Evolutionary conservation across 352 stramenopile species (phyloP), one percentile per base, ranked within the genome.

Genomic region (Pythium rhizo-oryzae): DNA sequence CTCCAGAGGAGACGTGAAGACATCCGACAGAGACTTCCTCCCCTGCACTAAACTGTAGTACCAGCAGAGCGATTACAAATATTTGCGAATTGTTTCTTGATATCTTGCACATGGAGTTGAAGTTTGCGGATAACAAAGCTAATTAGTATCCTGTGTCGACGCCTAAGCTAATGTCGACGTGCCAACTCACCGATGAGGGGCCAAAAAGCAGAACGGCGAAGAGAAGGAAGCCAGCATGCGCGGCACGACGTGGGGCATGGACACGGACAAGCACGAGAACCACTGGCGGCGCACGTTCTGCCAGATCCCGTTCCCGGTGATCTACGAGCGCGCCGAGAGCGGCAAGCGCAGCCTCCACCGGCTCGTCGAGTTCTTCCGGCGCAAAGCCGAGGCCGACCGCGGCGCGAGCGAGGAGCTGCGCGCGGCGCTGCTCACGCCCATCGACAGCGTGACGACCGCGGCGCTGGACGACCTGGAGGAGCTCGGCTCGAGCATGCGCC

Each of bases 231-330:
- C 43, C 25, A 62, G 8, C 4, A 72, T 72, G 67, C 59, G 53
- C 19, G 72, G 71, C 59, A 72, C 67, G 71, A 70, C 66, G 59
- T 71, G 72, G 75, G 69, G 60, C 33, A 63, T 70, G 47, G 77
- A 75, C 54, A 76, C 87, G 23, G 81, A 90, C 69, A 79, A 78
- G 54, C 74, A 75, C 30, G 87, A 96, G 79, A 94, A 96, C 77
- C 81, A 94, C 58, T 93, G 84, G 79, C 84, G 87, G 19, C 85
- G 87, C 54, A 96, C 87, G 61, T 96, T 96, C 76, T 96, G 87
- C 67, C 87, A 96, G 73, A 83, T 96, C 62, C 85, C 87, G 35
- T 91, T 94, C 54, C 65, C 64, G 30, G 70, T 84, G 60, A 96
- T 96, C 74, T 91, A 93, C 64, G 81, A 85, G 61, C 85, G 93